Base-by-base conservation (phyloP, 257 asterid species). In the Gentiana macrophylla region DNA sequence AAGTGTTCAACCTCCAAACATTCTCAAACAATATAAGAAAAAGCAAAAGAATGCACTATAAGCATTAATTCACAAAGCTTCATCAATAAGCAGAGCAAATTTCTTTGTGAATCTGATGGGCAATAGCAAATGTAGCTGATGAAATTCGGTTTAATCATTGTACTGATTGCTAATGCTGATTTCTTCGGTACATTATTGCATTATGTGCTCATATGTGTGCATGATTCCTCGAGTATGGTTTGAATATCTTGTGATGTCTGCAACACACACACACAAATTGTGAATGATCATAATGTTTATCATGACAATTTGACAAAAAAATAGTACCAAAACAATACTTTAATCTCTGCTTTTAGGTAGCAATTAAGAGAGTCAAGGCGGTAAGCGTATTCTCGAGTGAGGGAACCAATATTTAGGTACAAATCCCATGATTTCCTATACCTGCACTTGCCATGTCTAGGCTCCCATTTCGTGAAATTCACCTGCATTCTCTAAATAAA, bases 351-450 rank as follows among this genome's bases (percentile, higher is more conserved):
- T 56, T 69, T 72, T 34, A 84, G 70, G 50, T 67, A 84, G 67
- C 24, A 15, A 15, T 15, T 15, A 15, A 15, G 24, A 15, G 24
- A 15, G 24, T 15, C 24, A 15, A 15, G 24, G 24, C 24, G 24
- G 24, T 15, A 15, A 15, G 24, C 24, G 24, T 15, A 15, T 15
- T 15, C 24, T 15, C 24, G 24, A 15, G 24, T 15, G 24, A 15
- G 24, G 24, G 24, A 15, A 15, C 24, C 24, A 15, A 51, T 59
- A 32, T 74, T 77, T 3, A 84, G 74, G 71, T 86, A 86, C 35
- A 72, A 82, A 11, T 67, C 61, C 90, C 93, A 88, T 5, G 94
- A 94, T 10, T 84, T 94, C 0, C 79, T 62, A 60, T 66, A 85
- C 74, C 68, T 75, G 48, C 80, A 85, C 33, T 59, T 59, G 0